These are phyloP conservation scores for Penicillium chermesinum DNA, from an alignment of 495 filamentous ascomycete species.

Conservation along the genomic window DNA sequence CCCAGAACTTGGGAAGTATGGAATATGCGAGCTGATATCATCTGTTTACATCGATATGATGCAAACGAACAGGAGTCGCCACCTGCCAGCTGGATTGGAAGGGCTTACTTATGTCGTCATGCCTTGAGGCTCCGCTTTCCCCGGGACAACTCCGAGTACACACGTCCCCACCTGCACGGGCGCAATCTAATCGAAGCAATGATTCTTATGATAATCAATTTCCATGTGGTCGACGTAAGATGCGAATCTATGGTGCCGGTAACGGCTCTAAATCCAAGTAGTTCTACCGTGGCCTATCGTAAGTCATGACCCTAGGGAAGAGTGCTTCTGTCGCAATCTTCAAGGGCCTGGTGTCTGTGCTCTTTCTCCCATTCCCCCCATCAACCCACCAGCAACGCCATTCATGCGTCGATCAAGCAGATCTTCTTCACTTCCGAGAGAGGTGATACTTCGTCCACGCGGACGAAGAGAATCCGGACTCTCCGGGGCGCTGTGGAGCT, in stretches of 20 bases:
- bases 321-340: constrained; percentile 2
- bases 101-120: background rate
- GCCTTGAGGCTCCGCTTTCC: background rate
- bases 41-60: background rate
- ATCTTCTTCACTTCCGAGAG: constrained; percentile 78
- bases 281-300: constrained; percentile 1
- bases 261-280: background rate
- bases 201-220: too few relatives aligned
- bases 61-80: background rate
- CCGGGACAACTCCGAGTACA: background rate
- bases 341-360: constrained; percentile 32
- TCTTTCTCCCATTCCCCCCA: constrained; percentile 59
- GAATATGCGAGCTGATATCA: background rate
- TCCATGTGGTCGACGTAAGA: too few relatives aligned
- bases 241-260: too few relatives aligned
- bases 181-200: too few relatives aligned
- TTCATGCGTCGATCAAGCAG: constrained; percentile 80
- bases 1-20: too few relatives aligned
- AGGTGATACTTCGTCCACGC: constrained; percentile 57
- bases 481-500: constrained; percentile 20
- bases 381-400: constrained; percentile 72
- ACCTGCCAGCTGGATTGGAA: background rate
- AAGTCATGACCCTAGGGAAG: constrained; percentile 11
- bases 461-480: constrained; percentile 20
- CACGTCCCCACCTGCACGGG: too few relatives aligned